phyloP scores from a whole-genome alignment of 495 filamentous ascomycete species.

The Annulohypoxylon stygium region DNA sequence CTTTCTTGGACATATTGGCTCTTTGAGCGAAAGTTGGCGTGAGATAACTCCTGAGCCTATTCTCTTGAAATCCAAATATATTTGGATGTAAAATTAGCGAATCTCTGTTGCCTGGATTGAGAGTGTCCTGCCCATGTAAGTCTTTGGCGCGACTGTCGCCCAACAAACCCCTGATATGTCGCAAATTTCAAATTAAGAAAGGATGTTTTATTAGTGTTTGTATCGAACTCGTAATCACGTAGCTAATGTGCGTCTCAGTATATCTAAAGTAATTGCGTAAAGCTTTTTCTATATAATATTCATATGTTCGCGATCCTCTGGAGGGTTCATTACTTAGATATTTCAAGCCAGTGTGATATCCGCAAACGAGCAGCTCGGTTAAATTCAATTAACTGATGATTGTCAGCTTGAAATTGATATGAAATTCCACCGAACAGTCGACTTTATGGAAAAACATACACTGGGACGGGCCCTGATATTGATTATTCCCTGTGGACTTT shows the following conservation, averaged over 20 bases:
- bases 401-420: not conserved
- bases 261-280: not conserved
- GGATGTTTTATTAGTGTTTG: not conserved
- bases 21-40: not conserved
- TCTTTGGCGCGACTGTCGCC: no score
- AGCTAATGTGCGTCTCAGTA: not conserved
- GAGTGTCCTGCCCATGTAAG: not conserved
- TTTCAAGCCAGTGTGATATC: not conserved
- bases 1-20: not conserved
- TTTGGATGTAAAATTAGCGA: not conserved
- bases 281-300: not conserved
- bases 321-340: not conserved
- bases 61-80: not conserved
- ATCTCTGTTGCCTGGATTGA: not conserved
- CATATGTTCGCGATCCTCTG: not conserved
- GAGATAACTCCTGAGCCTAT: not conserved
- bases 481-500: slow-evolving; percentile 6
- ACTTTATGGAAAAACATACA: not conserved
- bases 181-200: not conserved
- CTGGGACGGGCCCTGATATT: not conserved
- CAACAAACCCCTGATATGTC: not conserved
- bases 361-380: not conserved
- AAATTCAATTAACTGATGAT: not conserved
- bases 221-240: not conserved
- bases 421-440: not conserved